Conservation (phyloP, 2,329 filamentous ascomycete species). For the Aspergillus viridinutans region DNA sequence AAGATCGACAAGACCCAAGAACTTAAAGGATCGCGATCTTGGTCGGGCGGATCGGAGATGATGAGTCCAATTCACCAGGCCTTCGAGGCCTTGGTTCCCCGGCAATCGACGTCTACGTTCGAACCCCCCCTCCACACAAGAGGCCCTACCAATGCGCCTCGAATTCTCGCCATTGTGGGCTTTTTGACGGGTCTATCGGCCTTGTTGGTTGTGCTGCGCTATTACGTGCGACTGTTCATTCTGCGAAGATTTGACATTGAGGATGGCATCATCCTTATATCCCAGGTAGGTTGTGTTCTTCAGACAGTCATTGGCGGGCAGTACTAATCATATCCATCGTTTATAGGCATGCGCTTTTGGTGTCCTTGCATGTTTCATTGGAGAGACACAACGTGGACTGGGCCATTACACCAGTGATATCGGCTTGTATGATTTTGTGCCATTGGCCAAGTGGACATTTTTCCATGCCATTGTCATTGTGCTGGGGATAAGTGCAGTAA, state of each 20-base stretch:
- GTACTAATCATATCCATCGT: not conserved
- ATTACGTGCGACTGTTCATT: slow-evolving; percentile 46
- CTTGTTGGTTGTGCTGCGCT: slow-evolving; percentile 38
- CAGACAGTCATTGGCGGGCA: not conserved
- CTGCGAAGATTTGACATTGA: slow-evolving; percentile 48
- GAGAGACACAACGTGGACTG: slow-evolving; percentile 44
- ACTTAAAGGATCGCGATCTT: not conserved
- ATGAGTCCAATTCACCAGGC: not conserved
- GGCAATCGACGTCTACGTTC: not conserved
- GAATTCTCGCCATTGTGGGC: slow-evolving; percentile 40
- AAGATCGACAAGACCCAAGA: not conserved
- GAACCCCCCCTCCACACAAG: not conserved
- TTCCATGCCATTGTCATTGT: slow-evolving; percentile 47
- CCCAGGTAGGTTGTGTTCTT: slow-evolving; percentile 32
- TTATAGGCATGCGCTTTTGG: slow-evolving; percentile 19
- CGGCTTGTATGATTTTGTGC: slow-evolving; percentile 25
- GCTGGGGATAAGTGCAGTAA: slow-evolving; percentile 41
- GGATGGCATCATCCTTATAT: slow-evolving; percentile 45
- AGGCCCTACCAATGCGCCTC: slow-evolving; percentile 7
- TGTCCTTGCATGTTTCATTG: slow-evolving; percentile 40
- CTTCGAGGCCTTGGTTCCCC: not conserved
- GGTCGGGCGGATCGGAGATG: not conserved
- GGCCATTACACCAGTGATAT: slow-evolving; percentile 44
- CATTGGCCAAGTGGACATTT: slow-evolving; percentile 42
- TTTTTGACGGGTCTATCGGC: slow-evolving; percentile 37